phyloP scores from a whole-genome alignment of 2,329 filamentous ascomycete species.

The Aspergillus eucalypticola region DNA sequence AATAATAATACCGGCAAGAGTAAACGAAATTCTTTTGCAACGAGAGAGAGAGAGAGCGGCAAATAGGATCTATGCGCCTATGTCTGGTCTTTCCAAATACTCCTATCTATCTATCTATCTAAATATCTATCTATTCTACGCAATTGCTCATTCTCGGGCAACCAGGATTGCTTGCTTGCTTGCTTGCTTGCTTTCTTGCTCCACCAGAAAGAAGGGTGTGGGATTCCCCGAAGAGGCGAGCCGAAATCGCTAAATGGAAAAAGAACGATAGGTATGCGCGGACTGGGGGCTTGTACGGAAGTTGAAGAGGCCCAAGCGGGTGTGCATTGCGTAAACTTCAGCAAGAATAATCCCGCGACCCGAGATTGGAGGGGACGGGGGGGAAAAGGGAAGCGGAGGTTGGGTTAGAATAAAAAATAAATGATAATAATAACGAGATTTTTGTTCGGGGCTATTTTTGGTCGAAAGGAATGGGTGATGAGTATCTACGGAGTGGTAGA shows the following conservation, averaged over 20 bases:
- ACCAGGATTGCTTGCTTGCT: background rate
- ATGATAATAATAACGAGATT: background rate
- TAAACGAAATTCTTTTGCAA: too few relatives aligned
- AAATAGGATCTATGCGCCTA: too few relatives aligned
- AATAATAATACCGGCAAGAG: too few relatives aligned
- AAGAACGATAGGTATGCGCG: conserved; percentile 5
- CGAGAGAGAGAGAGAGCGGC: too few relatives aligned
- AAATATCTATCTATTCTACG: background rate
- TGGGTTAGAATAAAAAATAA: background rate
- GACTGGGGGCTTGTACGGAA: background rate
- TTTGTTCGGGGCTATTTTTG: background rate
- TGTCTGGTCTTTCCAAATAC: too few relatives aligned
- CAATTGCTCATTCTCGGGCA: background rate
- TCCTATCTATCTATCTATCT: too few relatives aligned
- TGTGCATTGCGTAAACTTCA: conserved; percentile 16
- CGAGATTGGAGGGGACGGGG: background rate
- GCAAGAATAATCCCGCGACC: conserved; percentile 1
- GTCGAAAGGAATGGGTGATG: background rate
- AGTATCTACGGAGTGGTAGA: background rate
- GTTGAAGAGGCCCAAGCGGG: conserved; percentile 16
- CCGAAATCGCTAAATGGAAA: conserved; percentile 8
- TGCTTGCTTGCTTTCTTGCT: background rate
- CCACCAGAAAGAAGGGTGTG: background rate
- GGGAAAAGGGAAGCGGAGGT: too few relatives aligned
- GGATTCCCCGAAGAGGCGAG: conserved; percentile 12